Evolutionary conservation across 192 early-diverging fungal genomes (phyloP), one percentile per base, ranked within the genome.

Genomic region (Dissophora globulifera): DNA sequence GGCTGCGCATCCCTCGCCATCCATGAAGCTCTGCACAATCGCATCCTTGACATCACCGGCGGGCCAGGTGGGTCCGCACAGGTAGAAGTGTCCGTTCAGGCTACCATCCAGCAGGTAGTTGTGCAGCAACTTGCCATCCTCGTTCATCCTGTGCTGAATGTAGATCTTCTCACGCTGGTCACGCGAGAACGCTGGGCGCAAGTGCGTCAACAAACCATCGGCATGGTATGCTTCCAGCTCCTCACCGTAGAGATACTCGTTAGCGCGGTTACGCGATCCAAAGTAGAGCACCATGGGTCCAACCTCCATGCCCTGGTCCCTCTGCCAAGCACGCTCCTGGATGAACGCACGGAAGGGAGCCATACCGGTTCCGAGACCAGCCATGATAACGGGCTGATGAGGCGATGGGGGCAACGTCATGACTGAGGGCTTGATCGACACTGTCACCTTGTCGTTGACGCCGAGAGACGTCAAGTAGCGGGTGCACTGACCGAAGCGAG

Each of bases 41-140:
- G 96, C 96, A 62, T 95, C 94, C 83, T 89, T 91, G 45, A 98
- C 93, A 84, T 98, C 96, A 23, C 92, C 92, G 17, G 95, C 92
- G 22, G 92, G 94, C 96, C 96, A 98, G 19, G 95, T 96, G 32
- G 95, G 96, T 58, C 96, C 96, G 78, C 96, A 98, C n/a, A 98
- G 83, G 82, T 98, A 98, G 78, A 98, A 98, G 63, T 90, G 86
- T 20, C 94, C 96, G 31, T 89, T 85, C 31, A 67, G 26, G 19
- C 46, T 15, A 33, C 90, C 51, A 45, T 91, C 81, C 46, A 96
- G 72, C 69, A 98, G 80, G 62, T 90, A 90, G 48, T 92, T 83
- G 46, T 86, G 80, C 33, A 98, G 81, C 78, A 93, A 69, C 43
- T 82, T 83, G 7, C 85, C 79, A 68, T 98, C 96, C 67, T 93